Conservation (phyloP, 192 early-diverging fungal genomes). For the Linnemannia exigua region DNA sequence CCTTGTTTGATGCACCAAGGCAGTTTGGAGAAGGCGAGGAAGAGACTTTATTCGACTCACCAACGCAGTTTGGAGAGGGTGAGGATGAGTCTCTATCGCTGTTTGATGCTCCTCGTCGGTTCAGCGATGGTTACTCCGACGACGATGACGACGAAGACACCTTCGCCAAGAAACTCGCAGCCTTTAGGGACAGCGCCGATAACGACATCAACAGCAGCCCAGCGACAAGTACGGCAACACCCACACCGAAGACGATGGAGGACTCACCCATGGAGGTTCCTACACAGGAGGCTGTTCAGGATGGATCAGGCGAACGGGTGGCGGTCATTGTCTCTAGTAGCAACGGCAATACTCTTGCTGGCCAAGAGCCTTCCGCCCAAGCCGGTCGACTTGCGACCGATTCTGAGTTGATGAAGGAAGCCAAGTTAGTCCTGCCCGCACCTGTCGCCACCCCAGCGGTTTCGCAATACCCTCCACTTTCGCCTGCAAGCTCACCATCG, state of each 20-base stretch:
- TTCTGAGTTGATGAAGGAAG: background rate
- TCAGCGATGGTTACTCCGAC: conserved; percentile 8
- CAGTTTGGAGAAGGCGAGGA: background rate
- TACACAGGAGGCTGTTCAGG: conserved; percentile 34
- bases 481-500: background rate
- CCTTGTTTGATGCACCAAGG: conserved; percentile 38
- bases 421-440: background rate
- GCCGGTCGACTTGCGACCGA: background rate
- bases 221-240: background rate
- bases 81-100: background rate
- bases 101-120: background rate
- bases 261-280: conserved; percentile 32
- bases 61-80: conserved; percentile 10
- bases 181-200: background rate
- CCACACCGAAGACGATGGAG: background rate
- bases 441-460: conserved; percentile 5
- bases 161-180: background rate
- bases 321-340: conserved; percentile 30
- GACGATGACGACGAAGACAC: conserved; percentile 9
- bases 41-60: conserved; percentile 35
- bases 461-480: conserved; percentile 12
- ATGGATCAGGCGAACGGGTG: conserved; percentile 28
- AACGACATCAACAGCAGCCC: background rate
- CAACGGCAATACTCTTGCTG: conserved; percentile 28
- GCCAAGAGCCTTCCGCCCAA: conserved; percentile 24